These are phyloP conservation scores for Thinopyrum elongatum DNA, from an alignment of 176 grass and related monocot genomes.

Conservation along the genomic window DNA sequence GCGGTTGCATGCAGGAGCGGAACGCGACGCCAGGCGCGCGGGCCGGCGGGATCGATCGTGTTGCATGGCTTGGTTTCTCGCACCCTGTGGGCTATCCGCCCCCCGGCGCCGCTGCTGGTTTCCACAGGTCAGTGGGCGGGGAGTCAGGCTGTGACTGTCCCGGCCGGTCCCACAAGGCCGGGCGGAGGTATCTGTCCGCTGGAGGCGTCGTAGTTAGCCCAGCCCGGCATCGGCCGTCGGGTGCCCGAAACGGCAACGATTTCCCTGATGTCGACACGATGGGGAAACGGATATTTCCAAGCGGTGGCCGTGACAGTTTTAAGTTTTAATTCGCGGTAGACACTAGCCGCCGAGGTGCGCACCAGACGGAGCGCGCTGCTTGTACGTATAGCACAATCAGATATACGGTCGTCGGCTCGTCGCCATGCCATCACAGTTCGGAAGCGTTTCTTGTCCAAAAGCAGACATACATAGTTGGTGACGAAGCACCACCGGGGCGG, in stretches of 20 bases:
- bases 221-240: not conserved
- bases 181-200: slow-evolving; percentile 29
- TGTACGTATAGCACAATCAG: not conserved
- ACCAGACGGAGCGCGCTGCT: not conserved
- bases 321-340: not conserved
- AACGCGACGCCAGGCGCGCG: not conserved
- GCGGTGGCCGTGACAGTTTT: not conserved
- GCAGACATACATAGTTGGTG: not conserved
- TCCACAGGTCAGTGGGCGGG: not conserved
- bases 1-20: not conserved
- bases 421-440: not conserved
- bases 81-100: not conserved
- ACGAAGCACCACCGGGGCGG: not conserved
- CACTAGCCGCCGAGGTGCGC: too few relatives aligned
- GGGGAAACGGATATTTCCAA: not conserved
- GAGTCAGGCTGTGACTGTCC: not conserved
- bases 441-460: not conserved
- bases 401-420: too few relatives aligned
- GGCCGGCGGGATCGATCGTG: not conserved
- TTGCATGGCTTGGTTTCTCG: not conserved
- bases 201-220: not conserved
- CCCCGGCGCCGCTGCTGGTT: slow-evolving; percentile 2
- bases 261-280: not conserved
- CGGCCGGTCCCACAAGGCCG: not conserved
- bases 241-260: slow-evolving; percentile 18